These are phyloP conservation scores for Ceratocystis lukuohia DNA, from an alignment of 2,329 filamentous ascomycete genomes.

Conservation along the genomic window DNA sequence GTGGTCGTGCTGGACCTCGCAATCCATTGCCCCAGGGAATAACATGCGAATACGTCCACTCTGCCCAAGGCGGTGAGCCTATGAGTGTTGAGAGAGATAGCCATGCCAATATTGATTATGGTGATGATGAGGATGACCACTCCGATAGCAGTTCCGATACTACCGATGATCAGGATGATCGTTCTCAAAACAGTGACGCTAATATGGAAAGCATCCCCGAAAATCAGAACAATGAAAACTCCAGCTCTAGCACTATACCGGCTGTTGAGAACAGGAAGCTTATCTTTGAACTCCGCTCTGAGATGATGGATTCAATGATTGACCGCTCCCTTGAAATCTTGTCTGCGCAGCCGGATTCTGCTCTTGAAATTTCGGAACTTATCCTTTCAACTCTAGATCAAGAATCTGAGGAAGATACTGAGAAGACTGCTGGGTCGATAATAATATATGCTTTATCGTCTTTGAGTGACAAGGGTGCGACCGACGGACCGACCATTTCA, in stretches of 20 bases:
- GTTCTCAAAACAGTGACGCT: conserved; percentile 8
- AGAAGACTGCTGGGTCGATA: conserved; percentile 58
- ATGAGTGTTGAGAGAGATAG: conserved; percentile 21
- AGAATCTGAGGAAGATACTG: conserved; percentile 32
- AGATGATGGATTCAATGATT: conserved; percentile 64
- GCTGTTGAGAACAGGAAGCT: conserved; percentile 28
- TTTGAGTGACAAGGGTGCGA: conserved; percentile 48
- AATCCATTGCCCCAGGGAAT: conserved; percentile 47
- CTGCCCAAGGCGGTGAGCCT: conserved; percentile 20
- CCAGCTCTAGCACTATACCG: background rate
- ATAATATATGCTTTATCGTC: conserved; percentile 73
- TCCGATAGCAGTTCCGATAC: conserved; percentile 18
- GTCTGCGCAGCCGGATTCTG: conserved; percentile 72
- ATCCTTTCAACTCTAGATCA: conserved; percentile 58
- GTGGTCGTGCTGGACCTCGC: conserved; percentile 44
- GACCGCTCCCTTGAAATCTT: conserved; percentile 85
- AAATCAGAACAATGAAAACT: conserved; percentile 23
- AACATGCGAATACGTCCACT: conserved; percentile 23
- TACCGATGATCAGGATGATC: conserved; percentile 19
- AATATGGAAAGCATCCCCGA: conserved; percentile 23
- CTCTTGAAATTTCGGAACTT: conserved; percentile 81
- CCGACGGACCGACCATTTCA: conserved; percentile 50
- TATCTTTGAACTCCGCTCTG: conserved; percentile 44
- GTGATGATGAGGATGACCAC: conserved; percentile 21
- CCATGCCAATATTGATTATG: conserved; percentile 19